A percentile compares a stretch with the other conserved stretches of the same genome.
Evolutionary conservation across 176 grass and related monocot species (phyloP).

Genomic region (Zoysia pacifica): DNA sequence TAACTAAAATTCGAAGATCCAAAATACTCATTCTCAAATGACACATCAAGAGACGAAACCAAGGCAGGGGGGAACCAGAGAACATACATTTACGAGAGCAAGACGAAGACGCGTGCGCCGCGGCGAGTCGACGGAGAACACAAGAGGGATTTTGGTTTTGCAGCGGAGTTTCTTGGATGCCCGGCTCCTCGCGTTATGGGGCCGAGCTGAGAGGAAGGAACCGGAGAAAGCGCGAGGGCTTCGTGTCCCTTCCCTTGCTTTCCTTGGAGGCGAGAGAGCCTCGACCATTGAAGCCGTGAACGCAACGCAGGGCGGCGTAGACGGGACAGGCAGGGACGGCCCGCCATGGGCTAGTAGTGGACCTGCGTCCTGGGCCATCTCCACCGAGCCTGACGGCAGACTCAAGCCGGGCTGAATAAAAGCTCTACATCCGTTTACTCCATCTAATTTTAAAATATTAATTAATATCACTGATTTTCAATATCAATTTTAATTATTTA

Average conservation of each 20-base stretch:
- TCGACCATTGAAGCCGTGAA: background rate
- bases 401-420: too few relatives aligned
- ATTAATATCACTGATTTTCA: too few relatives aligned
- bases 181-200: background rate
- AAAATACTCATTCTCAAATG: background rate
- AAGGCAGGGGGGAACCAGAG: background rate
- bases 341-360: too few relatives aligned
- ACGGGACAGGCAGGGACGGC: too few relatives aligned
- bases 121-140: background rate
- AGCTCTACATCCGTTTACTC: too few relatives aligned
- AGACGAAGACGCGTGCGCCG: background rate
- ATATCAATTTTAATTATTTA: too few relatives aligned
- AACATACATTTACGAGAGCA: background rate
- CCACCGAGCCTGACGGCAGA: too few relatives aligned
- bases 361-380: too few relatives aligned
- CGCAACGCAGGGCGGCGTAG: background rate
- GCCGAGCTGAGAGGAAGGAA: conserved; percentile 1
- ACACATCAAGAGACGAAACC: background rate
- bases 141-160: background rate
- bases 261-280: background rate
- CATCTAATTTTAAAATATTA: too few relatives aligned
- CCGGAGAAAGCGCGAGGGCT: background rate
- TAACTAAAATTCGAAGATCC: background rate
- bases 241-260: background rate
- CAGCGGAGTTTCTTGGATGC: background rate